Percentiles rank a stretch among this genome's conserved stretches.
These are phyloP conservation scores for Neurospora tetraspora DNA, from an alignment of 495 filamentous ascomycete genomes.

Conservation along the genomic window DNA sequence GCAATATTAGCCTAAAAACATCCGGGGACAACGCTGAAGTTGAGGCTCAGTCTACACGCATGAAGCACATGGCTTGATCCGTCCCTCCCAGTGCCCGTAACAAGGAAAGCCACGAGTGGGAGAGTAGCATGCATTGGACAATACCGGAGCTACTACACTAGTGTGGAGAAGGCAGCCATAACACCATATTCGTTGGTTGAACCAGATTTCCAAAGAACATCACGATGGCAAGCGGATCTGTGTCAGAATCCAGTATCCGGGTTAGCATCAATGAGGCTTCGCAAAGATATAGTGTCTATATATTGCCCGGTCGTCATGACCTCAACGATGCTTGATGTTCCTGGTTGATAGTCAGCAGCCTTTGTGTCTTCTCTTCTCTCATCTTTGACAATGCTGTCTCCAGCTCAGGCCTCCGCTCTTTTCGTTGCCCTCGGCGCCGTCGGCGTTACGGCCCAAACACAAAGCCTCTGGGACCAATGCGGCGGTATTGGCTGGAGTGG, in stretches of 20 bases:
- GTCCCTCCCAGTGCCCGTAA: not conserved
- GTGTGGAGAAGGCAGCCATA: not conserved
- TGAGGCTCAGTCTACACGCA: not conserved
- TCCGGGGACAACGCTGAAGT: not conserved
- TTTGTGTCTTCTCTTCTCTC: not conserved
- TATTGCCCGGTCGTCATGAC: not conserved
- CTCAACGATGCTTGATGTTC: not conserved
- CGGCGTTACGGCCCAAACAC: conserved; percentile 7
- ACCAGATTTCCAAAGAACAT: not conserved
- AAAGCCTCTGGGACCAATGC: conserved; percentile 30
- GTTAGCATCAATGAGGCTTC: not conserved
- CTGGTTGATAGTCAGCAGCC: not conserved
- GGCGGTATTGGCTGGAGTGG: conserved; percentile 36
- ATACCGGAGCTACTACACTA: not conserved
- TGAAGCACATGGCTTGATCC: not conserved
- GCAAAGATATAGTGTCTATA: not conserved
- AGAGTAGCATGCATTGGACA: not conserved
- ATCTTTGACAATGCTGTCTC: conserved; percentile 10
- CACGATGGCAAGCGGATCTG: not conserved
- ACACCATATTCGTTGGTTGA: not conserved
- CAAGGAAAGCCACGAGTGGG: not conserved
- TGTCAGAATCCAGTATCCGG: not conserved
- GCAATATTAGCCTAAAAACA: not conserved
- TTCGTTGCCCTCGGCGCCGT: conserved; percentile 12
- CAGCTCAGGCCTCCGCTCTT: conserved; percentile 9